A percentile compares a stretch with the other conserved stretches of the same genome.
phyloP scores from a whole-genome alignment of 805 yeast species.

The Suhomyces xylopsoci region DNA sequence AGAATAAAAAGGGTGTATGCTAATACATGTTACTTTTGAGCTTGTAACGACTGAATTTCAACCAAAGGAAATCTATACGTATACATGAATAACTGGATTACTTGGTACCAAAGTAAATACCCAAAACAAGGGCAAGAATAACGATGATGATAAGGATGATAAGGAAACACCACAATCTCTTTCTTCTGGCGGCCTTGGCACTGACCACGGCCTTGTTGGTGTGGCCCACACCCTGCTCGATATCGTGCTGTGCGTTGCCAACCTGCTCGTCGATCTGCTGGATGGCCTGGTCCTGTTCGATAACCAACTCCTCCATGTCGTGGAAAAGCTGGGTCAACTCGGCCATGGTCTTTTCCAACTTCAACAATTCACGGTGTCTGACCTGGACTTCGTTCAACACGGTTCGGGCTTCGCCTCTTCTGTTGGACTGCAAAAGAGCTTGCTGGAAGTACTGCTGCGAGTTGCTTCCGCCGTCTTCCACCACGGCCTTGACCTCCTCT shows the following conservation, averaged over 20 bases:
- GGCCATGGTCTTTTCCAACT: slow-evolving; percentile 92
- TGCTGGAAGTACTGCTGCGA: slow-evolving; percentile 93
- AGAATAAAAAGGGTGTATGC: neutral
- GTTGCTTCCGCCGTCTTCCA: slow-evolving; percentile 67
- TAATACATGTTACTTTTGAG: slow-evolving; percentile 3
- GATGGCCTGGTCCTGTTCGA: slow-evolving; percentile 89
- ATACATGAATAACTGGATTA: slow-evolving; percentile 2
- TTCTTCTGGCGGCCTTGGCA: slow-evolving; percentile 87
- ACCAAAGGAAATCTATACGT: slow-evolving; percentile 1
- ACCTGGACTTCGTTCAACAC: slow-evolving; percentile 94
- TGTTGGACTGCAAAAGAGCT: slow-evolving; percentile 80
- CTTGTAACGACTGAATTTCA: slow-evolving; percentile 3
- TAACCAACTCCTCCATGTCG: slow-evolving; percentile 94
- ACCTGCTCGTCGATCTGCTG: slow-evolving; percentile 81
- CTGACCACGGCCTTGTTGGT: slow-evolving; percentile 83
- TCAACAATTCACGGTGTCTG: slow-evolving; percentile 91
- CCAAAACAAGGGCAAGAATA: slow-evolving; percentile 66
- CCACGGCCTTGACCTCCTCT: slow-evolving; percentile 78
- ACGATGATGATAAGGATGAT: slow-evolving; percentile 57
- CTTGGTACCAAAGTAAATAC: slow-evolving; percentile 50
- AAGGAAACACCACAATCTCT: slow-evolving; percentile 82
- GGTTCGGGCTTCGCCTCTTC: slow-evolving; percentile 92
- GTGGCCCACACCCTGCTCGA: slow-evolving; percentile 93
- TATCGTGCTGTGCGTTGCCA: slow-evolving; percentile 78
- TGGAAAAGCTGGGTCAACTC: slow-evolving; percentile 92